Percentiles rank a stretch among this genome's conserved stretches.
phyloP scores from a whole-genome alignment of 1,284 basidiomycete genomes.

The Cryptococcus maquisensis region DNA sequence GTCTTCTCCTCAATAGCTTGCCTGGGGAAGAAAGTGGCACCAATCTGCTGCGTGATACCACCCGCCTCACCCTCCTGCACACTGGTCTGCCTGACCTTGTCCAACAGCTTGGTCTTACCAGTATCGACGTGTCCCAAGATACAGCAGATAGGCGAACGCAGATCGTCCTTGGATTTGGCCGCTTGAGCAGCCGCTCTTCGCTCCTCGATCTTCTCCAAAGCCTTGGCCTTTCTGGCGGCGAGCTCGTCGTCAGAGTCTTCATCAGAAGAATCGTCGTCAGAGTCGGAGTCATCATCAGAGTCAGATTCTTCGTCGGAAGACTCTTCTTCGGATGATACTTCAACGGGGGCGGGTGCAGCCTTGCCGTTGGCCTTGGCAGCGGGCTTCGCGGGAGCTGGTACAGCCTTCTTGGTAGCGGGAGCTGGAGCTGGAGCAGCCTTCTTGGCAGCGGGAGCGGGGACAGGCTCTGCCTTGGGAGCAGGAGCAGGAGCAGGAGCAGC shows the following conservation, averaged over 20 bases:
- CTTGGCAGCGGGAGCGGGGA: constrained; percentile 16
- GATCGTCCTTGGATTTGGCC: constrained; percentile 78
- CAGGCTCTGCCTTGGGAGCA: constrained; percentile 17
- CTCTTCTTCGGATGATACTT: constrained; percentile 21
- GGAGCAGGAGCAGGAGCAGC: constrained; percentile 15
- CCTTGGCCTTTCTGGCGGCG: constrained; percentile 75
- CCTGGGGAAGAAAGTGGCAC: constrained; percentile 99
- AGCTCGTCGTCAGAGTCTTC: constrained; percentile 55
- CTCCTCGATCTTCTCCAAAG: constrained; percentile 72
- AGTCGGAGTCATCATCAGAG: constrained; percentile 34
- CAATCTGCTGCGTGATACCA: constrained; percentile 99
- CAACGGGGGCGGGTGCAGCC: constrained; percentile 19
- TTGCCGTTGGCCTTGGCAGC: constrained; percentile 36
- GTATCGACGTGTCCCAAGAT: constrained; percentile 99
- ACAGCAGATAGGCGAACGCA: constrained; percentile 97
- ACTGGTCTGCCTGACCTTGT: constrained; percentile 99
- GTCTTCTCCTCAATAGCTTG: constrained; percentile 96
- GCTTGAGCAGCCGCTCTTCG: constrained; percentile 83
- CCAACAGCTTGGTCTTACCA: constrained; percentile 96
- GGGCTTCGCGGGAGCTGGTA: constrained; percentile 22
- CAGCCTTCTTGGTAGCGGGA: constrained; percentile 13
- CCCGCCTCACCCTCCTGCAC: constrained; percentile 99
- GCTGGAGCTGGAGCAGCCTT: constrained; percentile 12
- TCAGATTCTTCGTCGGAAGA: constrained; percentile 23
- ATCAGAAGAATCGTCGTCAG: constrained; percentile 51